phyloP scores from a whole-genome alignment of 805 yeast genomes.

The Pichia nakasei region DNA sequence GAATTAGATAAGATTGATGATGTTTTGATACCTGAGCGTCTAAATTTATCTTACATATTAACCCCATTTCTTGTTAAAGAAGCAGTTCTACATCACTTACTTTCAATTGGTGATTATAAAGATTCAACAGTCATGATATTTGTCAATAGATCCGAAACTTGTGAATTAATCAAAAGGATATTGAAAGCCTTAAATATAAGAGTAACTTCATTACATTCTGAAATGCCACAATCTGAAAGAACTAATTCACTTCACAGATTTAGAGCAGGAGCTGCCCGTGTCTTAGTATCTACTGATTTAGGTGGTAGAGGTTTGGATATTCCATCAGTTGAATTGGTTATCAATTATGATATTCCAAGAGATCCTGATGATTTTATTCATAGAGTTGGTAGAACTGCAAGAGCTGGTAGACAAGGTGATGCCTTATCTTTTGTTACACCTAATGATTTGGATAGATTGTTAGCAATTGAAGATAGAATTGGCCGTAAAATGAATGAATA shows the following conservation, averaged over 20 bases:
- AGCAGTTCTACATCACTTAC: slow-evolving; percentile 66
- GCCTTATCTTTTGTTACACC: slow-evolving; percentile 78
- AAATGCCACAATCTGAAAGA: slow-evolving; percentile 89
- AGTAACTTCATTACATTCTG: slow-evolving; percentile 87
- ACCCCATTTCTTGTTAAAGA: slow-evolving; percentile 87
- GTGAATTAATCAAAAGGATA: slow-evolving; percentile 77
- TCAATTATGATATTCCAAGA: slow-evolving; percentile 74
- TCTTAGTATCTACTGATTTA: slow-evolving; percentile 88
- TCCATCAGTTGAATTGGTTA: slow-evolving; percentile 68
- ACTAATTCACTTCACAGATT: slow-evolving; percentile 87
- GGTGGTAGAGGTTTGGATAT: slow-evolving; percentile 89
- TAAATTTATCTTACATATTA: slow-evolving; percentile 57
- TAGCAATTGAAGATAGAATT: slow-evolving; percentile 81
- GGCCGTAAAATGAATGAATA: slow-evolving; percentile 72
- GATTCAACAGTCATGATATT: slow-evolving; percentile 75
- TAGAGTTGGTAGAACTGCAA: slow-evolving; percentile 93
- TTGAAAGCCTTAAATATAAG: slow-evolving; percentile 64
- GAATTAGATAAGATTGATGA: slow-evolving; percentile 68
- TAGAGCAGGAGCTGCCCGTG: slow-evolving; percentile 89
- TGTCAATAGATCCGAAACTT: slow-evolving; percentile 84
- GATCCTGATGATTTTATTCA: slow-evolving; percentile 80
- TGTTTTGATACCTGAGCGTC: slow-evolving; percentile 71
- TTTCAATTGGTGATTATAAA: slow-evolving; percentile 52
- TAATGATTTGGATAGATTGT: slow-evolving; percentile 70
- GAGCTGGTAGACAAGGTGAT: slow-evolving; percentile 90